These are phyloP conservation scores for Candida insectorum DNA, from an alignment of 805 yeast species.

Conservation along the genomic window DNA sequence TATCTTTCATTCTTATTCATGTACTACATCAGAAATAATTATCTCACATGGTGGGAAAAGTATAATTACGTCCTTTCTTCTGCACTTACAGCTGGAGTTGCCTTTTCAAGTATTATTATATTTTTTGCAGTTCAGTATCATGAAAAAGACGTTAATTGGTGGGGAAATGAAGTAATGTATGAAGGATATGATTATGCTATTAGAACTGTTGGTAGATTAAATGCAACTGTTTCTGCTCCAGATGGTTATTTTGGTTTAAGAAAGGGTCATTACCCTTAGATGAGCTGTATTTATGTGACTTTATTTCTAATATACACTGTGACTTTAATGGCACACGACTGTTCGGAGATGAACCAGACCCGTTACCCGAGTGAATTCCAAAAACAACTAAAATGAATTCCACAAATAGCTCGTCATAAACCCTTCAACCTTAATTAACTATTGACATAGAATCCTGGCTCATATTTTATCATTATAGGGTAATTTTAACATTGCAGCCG, in stretches of 20 bases:
- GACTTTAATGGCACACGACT: too few relatives aligned
- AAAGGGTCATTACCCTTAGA: constrained; percentile 27
- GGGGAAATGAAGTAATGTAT: constrained; percentile 49
- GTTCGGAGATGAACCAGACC: too few relatives aligned
- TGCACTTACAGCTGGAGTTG: constrained; percentile 57
- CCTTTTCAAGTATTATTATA: constrained; percentile 54
- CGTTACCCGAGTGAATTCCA: too few relatives aligned
- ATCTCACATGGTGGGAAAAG: constrained; percentile 64
- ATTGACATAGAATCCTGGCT: too few relatives aligned
- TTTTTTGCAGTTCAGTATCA: constrained; percentile 52
- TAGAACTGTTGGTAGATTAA: constrained; percentile 26
- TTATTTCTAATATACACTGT: too few relatives aligned
- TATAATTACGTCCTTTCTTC: constrained; percentile 61
- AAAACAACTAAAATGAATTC: too few relatives aligned
- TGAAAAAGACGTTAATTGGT: constrained; percentile 48
- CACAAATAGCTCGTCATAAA: too few relatives aligned
- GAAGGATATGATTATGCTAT: constrained; percentile 35
- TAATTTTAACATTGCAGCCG: too few relatives aligned
- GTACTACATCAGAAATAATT: constrained; percentile 46
- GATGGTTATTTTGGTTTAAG: constrained; percentile 28
- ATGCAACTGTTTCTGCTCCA: constrained; percentile 26
- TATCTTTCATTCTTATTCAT: constrained; percentile 53
- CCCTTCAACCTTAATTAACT: too few relatives aligned
- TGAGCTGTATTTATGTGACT: too few relatives aligned
- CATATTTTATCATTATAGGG: too few relatives aligned